phyloP scores from a whole-genome alignment of 2,329 filamentous ascomycete genomes.

The Botrytis galanthina region DNA sequence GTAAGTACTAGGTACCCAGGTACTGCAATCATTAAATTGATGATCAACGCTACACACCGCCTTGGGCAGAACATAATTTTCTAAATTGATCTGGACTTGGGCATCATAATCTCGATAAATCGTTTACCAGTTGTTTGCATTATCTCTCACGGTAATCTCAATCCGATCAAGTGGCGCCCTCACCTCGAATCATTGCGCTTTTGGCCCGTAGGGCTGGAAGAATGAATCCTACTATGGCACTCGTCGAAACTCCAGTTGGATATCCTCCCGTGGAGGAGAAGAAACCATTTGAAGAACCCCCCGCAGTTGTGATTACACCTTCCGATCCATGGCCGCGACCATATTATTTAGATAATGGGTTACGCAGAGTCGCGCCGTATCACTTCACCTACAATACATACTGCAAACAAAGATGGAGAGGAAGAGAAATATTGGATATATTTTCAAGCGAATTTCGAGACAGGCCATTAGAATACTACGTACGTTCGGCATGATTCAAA shows the following conservation, averaged over 20 bases:
- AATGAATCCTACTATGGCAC: constrained; percentile 45
- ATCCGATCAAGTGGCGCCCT: constrained; percentile 45
- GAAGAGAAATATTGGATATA: constrained; percentile 76
- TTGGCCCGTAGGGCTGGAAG: constrained; percentile 49
- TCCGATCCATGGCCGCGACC: constrained; percentile 59
- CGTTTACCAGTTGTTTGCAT: background rate
- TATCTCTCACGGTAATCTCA: background rate
- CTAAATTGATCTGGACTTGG: background rate
- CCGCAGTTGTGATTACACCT: constrained; percentile 51
- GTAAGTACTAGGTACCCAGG: background rate
- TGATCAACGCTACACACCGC: background rate
- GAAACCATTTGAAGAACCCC: constrained; percentile 44
- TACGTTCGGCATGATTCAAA: constrained; percentile 41
- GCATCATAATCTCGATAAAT: background rate
- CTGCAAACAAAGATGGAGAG: constrained; percentile 92
- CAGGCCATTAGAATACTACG: constrained; percentile 81
- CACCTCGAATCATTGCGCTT: constrained; percentile 50
- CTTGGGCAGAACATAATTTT: constrained; percentile 6
- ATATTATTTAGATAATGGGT: constrained; percentile 79
- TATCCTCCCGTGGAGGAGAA: constrained; percentile 39
- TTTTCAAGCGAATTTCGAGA: constrained; percentile 93
- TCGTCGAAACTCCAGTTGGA: constrained; percentile 36
- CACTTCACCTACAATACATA: constrained; percentile 93
- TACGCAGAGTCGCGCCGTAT: constrained; percentile 83
- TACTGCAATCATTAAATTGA: background rate